Conservation (phyloP, 495 filamentous ascomycete species). For the Terfezia claveryi region DNA sequence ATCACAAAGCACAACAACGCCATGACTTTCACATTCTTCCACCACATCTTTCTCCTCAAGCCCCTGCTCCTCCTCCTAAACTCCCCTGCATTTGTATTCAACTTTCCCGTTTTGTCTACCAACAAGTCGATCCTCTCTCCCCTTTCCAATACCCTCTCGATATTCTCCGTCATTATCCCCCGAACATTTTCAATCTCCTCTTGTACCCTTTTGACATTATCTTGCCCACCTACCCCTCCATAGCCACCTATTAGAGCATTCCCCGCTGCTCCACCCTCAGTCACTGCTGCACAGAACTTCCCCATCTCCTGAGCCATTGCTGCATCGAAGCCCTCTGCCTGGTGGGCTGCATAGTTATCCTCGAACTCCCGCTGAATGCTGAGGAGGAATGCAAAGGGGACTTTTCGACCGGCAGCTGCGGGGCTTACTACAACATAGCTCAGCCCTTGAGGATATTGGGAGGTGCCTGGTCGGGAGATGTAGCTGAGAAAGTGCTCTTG, state of each 20-base stretch:
- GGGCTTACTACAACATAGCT: constrained; percentile 72
- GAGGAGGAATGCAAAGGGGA: constrained; percentile 80
- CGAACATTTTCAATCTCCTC: constrained; percentile 79
- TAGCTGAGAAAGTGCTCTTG: constrained; percentile 85
- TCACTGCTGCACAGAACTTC: constrained; percentile 28
- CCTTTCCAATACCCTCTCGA: constrained; percentile 82
- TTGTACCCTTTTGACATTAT: constrained; percentile 65
- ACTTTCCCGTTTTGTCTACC: constrained; percentile 87
- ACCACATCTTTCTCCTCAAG: constrained; percentile 89
- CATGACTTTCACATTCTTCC: constrained; percentile 97
- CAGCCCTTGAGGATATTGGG: constrained; percentile 45
- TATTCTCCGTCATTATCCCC: constrained; percentile 98
- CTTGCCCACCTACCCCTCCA: constrained; percentile 23
- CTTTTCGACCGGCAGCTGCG: constrained; percentile 53
- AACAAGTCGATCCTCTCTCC: constrained; percentile 93
- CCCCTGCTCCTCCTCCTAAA: constrained; percentile 31
- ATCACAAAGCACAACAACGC: constrained; percentile 59
- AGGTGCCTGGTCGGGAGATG: constrained; percentile 60
- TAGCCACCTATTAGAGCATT: constrained; percentile 35
- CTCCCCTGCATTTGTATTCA: constrained; percentile 21
- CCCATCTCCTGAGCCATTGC: constrained; percentile 59
- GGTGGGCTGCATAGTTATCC: constrained; percentile 45
- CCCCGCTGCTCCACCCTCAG: constrained; percentile 31
- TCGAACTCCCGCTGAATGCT: constrained; percentile 82
- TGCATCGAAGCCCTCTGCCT: constrained; percentile 37